phyloP scores from a whole-genome alignment of 176 grass and related monocot genomes.

The Phoenix dactylifera region DNA sequence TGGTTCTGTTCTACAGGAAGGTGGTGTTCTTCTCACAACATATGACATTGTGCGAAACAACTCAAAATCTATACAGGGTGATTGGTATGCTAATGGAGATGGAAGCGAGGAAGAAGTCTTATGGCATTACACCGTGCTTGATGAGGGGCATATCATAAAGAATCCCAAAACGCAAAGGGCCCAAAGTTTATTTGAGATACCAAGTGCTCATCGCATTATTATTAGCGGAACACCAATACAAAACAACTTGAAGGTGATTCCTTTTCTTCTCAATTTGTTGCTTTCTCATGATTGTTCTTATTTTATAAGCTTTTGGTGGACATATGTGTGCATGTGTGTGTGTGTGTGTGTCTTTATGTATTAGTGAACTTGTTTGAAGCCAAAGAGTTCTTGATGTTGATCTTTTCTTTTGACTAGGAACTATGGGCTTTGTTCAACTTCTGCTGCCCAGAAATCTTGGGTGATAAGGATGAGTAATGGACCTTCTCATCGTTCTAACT shows the following conservation, averaged over 20 bases:
- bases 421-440: slow-evolving; percentile 87
- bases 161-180: slow-evolving; percentile 65
- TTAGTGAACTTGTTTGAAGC: no score
- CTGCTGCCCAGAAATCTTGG: slow-evolving; percentile 70
- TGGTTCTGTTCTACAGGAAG: slow-evolving; percentile 37
- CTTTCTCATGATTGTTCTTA: slow-evolving; percentile 1
- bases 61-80: slow-evolving; percentile 56
- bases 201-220: slow-evolving; percentile 56
- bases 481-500: neutral
- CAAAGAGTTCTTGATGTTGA: no score
- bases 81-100: slow-evolving; percentile 23
- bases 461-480: slow-evolving; percentile 64
- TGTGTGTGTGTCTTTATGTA: no score
- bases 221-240: slow-evolving; percentile 88
- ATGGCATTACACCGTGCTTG: slow-evolving; percentile 83
- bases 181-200: slow-evolving; percentile 74
- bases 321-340: no score
- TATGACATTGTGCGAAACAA: slow-evolving; percentile 81
- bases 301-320: no score
- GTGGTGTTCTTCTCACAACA: slow-evolving; percentile 75
- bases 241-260: slow-evolving; percentile 72
- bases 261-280: slow-evolving; percentile 1
- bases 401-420: slow-evolving; percentile 40
- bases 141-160: slow-evolving; percentile 90
- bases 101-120: slow-evolving; percentile 45